phyloP scores from a whole-genome alignment of 1,284 basidiomycete species.

The Porodaedalea pini region DNA sequence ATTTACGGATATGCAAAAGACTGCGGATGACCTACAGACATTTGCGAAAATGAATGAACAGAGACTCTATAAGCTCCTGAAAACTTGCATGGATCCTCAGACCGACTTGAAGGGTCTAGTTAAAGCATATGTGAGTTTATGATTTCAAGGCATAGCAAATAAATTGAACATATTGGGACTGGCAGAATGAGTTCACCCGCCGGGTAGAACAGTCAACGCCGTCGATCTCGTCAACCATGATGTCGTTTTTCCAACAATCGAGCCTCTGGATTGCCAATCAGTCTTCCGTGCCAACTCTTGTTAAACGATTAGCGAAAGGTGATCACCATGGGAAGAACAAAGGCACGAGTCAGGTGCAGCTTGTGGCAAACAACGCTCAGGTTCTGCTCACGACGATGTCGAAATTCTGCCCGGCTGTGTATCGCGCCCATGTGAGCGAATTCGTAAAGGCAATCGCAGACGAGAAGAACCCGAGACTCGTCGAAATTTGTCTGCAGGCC shows the following conservation, averaged over 20 bases:
- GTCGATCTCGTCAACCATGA: constrained; percentile 65
- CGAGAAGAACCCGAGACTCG: constrained; percentile 53
- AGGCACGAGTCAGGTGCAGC: constrained; percentile 33
- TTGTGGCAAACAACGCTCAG: constrained; percentile 45
- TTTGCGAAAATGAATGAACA: constrained; percentile 89
- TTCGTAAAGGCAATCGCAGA: constrained; percentile 70
- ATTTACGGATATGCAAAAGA: constrained; percentile 73
- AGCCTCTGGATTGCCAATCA: constrained; percentile 78
- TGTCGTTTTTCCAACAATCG: constrained; percentile 67
- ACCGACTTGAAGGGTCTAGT: constrained; percentile 78
- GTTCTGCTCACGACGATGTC: constrained; percentile 61
- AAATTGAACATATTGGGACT: not conserved
- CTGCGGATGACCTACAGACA: constrained; percentile 70
- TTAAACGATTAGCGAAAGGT: constrained; percentile 60
- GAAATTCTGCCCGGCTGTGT: constrained; percentile 75
- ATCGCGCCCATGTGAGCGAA: constrained; percentile 71
- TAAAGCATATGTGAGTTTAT: constrained; percentile 64
- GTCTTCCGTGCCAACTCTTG: constrained; percentile 78
- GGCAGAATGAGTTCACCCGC: constrained; percentile 73
- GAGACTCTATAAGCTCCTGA: constrained; percentile 81
- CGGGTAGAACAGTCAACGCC: constrained; percentile 71
- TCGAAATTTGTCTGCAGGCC: constrained; percentile 73
- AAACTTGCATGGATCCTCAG: constrained; percentile 77
- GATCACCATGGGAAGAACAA: constrained; percentile 31
- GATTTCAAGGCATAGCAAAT: not conserved